Evolutionary conservation across 2,329 filamentous ascomycete species (phyloP), one percentile per base, ranked within the genome.

Genomic region (Rhinocladiella similis): DNA sequence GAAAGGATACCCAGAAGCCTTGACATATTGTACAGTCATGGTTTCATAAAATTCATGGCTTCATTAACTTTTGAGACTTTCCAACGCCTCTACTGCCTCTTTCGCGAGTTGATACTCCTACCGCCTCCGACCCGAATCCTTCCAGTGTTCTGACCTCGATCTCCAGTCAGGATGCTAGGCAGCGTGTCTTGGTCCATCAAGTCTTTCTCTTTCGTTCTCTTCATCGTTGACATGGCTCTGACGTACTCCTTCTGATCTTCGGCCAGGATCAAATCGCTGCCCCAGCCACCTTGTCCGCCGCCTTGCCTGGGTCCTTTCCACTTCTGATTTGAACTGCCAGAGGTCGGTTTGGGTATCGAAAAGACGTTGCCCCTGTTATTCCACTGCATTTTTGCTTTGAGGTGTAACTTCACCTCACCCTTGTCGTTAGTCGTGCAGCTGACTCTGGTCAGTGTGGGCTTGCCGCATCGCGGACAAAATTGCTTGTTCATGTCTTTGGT

Each of bases 171-270:
- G 47, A 99, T 89, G 33, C 84, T 80, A 0, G 94, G 94, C 61
- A 97, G 74, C 70, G 92, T 96, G 73, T 99, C 93, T 69, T 95
- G 87, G 69, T 97, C 93, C 93, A 97, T 95, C 54, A 96, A 75
- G 73, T 96, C 91, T 68, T 84, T 86, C 70, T 89, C 84, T 68
- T 86, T 87, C 51, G 77, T 78, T 66, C 88, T 83, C 66, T 81
- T 83, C 69, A 88, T 83, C 64, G 86, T 81, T 2, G 81, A 81
- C 14, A 83, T 71, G 51, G 86, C 86, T 62, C 82, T 79, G 41
- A 83, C 72, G 72, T 89, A 97, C 77, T 99, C 94, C 77, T 96
- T 97, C 78, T 99, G 94, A 71, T 99, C 94, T 75, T 97, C 93
- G 0, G 91, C 86, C 9, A 99, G 76, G 52, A 99, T 90, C 63